Percentiles rank a stretch among this genome's conserved stretches.
Evolutionary conservation across 1,139 yeast genomes (phyloP).

Genomic region (Petasospora fabianii): DNA sequence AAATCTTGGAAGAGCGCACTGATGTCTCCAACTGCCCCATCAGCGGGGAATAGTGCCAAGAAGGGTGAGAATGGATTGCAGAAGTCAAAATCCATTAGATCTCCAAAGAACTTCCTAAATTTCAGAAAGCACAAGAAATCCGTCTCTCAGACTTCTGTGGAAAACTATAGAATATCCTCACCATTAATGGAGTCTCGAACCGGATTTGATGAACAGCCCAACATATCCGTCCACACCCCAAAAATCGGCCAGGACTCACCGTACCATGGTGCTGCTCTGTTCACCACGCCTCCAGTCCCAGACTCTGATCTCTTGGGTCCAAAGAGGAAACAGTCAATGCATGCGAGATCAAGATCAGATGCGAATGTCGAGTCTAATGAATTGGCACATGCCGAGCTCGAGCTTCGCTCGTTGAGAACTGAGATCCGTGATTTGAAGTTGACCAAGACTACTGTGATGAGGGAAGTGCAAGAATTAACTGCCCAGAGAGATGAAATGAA

Average conservation of each 20-base stretch:
- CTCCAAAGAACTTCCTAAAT: constrained; percentile 34
- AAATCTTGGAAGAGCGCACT: constrained; percentile 11
- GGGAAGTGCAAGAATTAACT: constrained; percentile 43
- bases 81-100: constrained; percentile 28
- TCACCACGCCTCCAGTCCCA: constrained; percentile 46
- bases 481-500: constrained; percentile 20
- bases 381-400: constrained; percentile 26
- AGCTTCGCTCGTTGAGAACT: constrained; percentile 30
- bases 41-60: background rate
- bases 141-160: constrained; percentile 21
- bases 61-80: constrained; percentile 5
- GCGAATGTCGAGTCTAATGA: constrained; percentile 28
- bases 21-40: constrained; percentile 13
- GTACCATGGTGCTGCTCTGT: constrained; percentile 32
- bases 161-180: constrained; percentile 22
- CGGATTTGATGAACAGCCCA: constrained; percentile 5
- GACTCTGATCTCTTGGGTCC: constrained; percentile 13
- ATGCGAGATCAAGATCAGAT: constrained; percentile 17
- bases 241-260: constrained; percentile 15
- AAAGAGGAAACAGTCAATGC: constrained; percentile 10
- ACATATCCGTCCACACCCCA: constrained; percentile 13
- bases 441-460: constrained; percentile 37
- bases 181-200: constrained; percentile 19
- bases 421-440: constrained; percentile 33
- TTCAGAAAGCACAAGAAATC: constrained; percentile 28